Conservation (phyloP, 257 asterid genomes). For the Lycium barbarum region DNA sequence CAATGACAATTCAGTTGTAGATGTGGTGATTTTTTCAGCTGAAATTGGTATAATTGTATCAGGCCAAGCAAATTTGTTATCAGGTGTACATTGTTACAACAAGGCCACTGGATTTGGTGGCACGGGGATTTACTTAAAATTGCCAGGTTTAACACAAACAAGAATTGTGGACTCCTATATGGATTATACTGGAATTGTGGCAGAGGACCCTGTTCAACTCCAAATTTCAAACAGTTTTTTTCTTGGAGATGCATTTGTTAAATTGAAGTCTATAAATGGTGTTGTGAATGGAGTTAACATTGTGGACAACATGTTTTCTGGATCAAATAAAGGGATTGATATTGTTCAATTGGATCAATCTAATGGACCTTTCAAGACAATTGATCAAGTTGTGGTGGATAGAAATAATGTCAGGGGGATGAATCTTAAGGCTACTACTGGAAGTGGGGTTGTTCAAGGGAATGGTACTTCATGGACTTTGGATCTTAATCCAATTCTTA, state of each 20-base stretch:
- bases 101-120: conserved; percentile 95
- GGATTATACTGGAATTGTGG: conserved; percentile 85
- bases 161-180: conserved; percentile 75
- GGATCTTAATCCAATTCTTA: conserved; percentile 64
- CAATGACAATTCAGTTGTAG: conserved; percentile 74
- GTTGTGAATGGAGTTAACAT: conserved; percentile 68
- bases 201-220: conserved; percentile 92
- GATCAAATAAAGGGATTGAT: conserved; percentile 59
- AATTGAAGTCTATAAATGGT: conserved; percentile 70
- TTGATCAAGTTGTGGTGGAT: conserved; percentile 71
- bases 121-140: conserved; percentile 66
- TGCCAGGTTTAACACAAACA: conserved; percentile 77
- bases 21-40: conserved; percentile 87
- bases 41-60: conserved; percentile 63
- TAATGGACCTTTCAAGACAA: conserved; percentile 47
- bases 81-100: conserved; percentile 90
- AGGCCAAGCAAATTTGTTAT: conserved; percentile 74
- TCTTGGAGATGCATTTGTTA: conserved; percentile 73
- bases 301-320: conserved; percentile 80
- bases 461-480: conserved; percentile 67
- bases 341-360: conserved; percentile 65
- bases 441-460: conserved; percentile 55
- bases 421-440: conserved; percentile 69
- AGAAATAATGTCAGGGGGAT: conserved; percentile 70
- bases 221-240: conserved; percentile 68